Conservation (phyloP, 371 early-diverging fungal species). For the Syncephalastrum monosporum region DNA sequence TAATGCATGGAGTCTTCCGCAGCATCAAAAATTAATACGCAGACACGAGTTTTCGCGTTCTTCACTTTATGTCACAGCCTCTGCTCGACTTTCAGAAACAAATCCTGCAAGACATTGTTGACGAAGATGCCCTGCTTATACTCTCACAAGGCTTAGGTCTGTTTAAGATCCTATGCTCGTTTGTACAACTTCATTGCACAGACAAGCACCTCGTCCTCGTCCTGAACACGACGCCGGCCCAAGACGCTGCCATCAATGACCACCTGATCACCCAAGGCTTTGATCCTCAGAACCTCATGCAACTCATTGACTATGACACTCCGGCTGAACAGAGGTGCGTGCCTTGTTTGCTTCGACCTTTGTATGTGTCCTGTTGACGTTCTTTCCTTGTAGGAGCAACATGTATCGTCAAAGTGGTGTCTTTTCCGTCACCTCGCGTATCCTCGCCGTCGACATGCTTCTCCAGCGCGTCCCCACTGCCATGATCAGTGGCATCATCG, state of each 20-base stretch:
- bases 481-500: conserved; percentile 83
- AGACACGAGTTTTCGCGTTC: neutral
- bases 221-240: conserved; percentile 70
- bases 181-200: conserved; percentile 68
- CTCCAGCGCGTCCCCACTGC: conserved; percentile 75
- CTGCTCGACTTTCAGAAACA: conserved; percentile 69
- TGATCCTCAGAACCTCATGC: conserved; percentile 33
- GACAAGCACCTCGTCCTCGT: conserved; percentile 79
- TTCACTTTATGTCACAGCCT: conserved; percentile 4
- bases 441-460: conserved; percentile 94
- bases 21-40: too few relatives aligned
- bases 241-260: conserved; percentile 61
- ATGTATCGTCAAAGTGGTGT: conserved; percentile 89
- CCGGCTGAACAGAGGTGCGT: conserved; percentile 55
- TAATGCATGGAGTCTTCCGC: too few relatives aligned
- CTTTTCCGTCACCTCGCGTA: conserved; percentile 84
- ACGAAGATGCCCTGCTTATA: conserved; percentile 83
- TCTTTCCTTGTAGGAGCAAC: conserved; percentile 40
- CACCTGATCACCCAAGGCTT: conserved; percentile 49
- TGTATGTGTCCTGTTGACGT: neutral
- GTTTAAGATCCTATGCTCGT: conserved; percentile 62
- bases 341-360: too few relatives aligned
- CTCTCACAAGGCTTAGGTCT: conserved; percentile 82
- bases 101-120: conserved; percentile 66
- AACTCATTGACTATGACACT: conserved; percentile 67